Percentiles rank a stretch among this genome's conserved stretches.
These are phyloP conservation scores for Hypoxylon rickii DNA, from an alignment of 495 filamentous ascomycete genomes.

Conservation along the genomic window DNA sequence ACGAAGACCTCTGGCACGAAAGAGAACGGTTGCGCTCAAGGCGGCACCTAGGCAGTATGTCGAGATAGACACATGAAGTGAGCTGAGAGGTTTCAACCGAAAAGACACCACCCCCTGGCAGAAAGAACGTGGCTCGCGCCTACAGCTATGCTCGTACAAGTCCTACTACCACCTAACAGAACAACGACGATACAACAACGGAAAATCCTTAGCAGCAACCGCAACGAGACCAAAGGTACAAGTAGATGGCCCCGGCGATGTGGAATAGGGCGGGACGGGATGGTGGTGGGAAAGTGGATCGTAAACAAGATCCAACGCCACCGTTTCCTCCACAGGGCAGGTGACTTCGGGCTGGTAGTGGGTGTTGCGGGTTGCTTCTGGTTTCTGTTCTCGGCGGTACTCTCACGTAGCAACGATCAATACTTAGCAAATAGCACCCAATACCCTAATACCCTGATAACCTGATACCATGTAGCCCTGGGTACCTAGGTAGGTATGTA, in stretches of 20 bases:
- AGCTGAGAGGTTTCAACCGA: constrained; percentile 21
- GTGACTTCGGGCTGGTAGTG: constrained; percentile 22
- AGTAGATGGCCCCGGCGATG: constrained; percentile 24
- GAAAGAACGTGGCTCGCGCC: constrained; percentile 29
- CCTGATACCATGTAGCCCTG: too few relatives aligned
- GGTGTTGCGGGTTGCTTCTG: neutral
- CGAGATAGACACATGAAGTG: constrained; percentile 27
- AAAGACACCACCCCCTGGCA: constrained; percentile 7
- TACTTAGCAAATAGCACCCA: constrained; percentile 16
- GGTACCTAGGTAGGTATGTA: neutral
- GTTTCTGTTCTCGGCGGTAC: constrained; percentile 21
- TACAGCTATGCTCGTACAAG: constrained; percentile 23
- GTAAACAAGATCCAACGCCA: constrained; percentile 25
- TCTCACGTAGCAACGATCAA: constrained; percentile 21
- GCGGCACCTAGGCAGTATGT: constrained; percentile 31
- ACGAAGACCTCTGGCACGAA: constrained; percentile 22
- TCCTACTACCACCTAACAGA: constrained; percentile 22
- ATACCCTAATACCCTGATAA: too few relatives aligned
- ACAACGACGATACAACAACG: constrained; percentile 20
- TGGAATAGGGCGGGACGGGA: constrained; percentile 33
- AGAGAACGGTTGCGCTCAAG: constrained; percentile 22
- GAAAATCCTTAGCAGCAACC: constrained; percentile 5
- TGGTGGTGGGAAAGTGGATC: constrained; percentile 25
- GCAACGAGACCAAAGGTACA: constrained; percentile 6
- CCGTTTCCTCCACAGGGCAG: constrained; percentile 24